A percentile compares a stretch with the other conserved stretches of the same genome.
Conservation (phyloP, 139 green algal genomes). For the Desmodesmus armatus region DNA sequence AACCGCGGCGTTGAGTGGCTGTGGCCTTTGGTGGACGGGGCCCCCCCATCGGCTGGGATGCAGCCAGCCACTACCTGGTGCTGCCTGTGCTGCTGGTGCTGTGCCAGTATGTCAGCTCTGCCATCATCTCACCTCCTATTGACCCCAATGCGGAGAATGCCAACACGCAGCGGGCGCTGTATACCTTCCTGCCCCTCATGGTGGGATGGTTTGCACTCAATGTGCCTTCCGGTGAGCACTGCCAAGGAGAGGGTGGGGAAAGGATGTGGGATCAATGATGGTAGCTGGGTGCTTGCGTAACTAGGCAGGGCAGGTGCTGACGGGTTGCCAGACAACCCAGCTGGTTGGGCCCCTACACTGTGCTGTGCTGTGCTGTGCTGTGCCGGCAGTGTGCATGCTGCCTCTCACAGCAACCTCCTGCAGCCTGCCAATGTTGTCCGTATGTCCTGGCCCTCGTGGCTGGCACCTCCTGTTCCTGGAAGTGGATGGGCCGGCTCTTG, state of each 20-base stretch:
- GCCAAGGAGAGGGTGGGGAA: too few relatives aligned
- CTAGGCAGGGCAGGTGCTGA: background rate
- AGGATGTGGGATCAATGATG: too few relatives aligned
- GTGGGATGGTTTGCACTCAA: conserved; percentile 92
- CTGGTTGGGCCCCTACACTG: too few relatives aligned
- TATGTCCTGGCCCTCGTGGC: too few relatives aligned
- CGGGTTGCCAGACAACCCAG: too few relatives aligned
- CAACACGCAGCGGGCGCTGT: conserved; percentile 58
- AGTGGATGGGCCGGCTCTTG: too few relatives aligned
- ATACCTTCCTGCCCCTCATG: conserved; percentile 84
- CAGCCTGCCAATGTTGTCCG: too few relatives aligned
- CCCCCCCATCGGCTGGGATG: conserved; percentile 94
- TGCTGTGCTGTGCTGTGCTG: background rate
- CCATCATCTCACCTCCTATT: conserved; percentile 70
- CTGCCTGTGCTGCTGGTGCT: conserved; percentile 91
- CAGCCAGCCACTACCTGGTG: conserved; percentile 86
- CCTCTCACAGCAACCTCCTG: too few relatives aligned
- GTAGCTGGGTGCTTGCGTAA: too few relatives aligned
- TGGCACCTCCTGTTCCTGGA: too few relatives aligned
- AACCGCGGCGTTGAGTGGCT: conserved; percentile 41
- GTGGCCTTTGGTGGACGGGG: conserved; percentile 83
- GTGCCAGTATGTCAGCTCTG: conserved; percentile 68
- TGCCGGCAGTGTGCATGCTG: too few relatives aligned
- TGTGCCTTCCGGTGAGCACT: conserved; percentile 84
- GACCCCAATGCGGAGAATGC: conserved; percentile 80